These are phyloP conservation scores for Trichoderma sp. DNA, from an alignment of 2,329 filamentous ascomycete species.

Conservation along the genomic window DNA sequence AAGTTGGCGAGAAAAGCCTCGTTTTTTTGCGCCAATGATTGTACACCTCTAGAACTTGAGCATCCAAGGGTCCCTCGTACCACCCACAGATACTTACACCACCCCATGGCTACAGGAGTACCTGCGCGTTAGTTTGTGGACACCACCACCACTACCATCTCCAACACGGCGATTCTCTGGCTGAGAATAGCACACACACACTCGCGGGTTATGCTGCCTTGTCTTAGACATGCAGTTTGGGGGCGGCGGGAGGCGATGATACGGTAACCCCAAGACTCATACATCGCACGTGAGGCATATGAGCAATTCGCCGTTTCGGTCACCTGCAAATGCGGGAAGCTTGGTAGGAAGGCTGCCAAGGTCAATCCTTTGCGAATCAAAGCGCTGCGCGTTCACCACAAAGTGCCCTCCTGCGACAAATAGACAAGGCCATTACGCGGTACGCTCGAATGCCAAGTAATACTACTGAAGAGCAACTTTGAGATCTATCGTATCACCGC, in stretches of 20 bases:
- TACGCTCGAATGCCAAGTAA: background rate
- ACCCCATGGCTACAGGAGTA: background rate
- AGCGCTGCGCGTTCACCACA: background rate
- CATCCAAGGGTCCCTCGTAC: constrained; percentile 1
- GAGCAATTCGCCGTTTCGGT: constrained; percentile 11
- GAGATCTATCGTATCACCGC: constrained; percentile 12
- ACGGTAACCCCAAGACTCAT: constrained; percentile 1
- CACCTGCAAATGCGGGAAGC: background rate
- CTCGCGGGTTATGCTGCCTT: constrained; percentile 16
- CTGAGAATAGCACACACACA: constrained; percentile 9
- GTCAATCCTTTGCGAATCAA: background rate
- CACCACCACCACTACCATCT: constrained; percentile 17
- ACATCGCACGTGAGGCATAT: constrained; percentile 6
- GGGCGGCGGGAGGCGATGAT: constrained; percentile 16
- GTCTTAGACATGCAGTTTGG: constrained; percentile 19
- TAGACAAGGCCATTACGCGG: background rate
- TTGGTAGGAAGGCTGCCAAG: background rate
- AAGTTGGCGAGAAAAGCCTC: background rate
- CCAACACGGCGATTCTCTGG: constrained; percentile 4
- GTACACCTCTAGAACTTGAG: background rate
- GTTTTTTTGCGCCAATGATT: background rate
- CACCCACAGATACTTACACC: constrained; percentile 9
- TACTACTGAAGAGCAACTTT: background rate
- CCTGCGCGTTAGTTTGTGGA: background rate
- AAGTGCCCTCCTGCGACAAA: background rate